Evolutionary conservation across 2,329 filamentous ascomycete genomes (phyloP), one percentile per base, ranked within the genome.

Genomic region (Seiridium cupressi): DNA sequence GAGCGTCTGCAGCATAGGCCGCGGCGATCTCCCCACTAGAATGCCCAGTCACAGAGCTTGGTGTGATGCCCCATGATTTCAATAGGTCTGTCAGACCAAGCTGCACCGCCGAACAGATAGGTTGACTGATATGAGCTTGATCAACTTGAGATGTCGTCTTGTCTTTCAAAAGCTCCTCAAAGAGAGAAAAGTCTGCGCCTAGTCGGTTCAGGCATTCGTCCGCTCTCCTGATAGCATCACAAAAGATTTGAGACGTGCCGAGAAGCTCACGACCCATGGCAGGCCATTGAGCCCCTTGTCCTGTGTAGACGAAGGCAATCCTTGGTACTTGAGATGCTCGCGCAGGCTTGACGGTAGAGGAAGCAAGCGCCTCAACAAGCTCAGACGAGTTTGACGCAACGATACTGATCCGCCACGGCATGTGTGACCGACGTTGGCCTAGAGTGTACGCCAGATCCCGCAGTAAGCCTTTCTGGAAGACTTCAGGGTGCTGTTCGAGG

Each of bases 61-160:
- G 68, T 3, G 55, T 61, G 42, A 76, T 65, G 0, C 68, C 68
- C 65, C 68, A 70, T 3, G 64, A 62, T n/a, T 60, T 60, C 8
- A 80, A 66, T 4, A 79, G 66, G 4, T 76, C 70, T 0, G 76
- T 71, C 4, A 80, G 61, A 8, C 66, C 74, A n/a, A 81, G 69
- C 62, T 81, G 78, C 2, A 81, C 57, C 0, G 77, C 76, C 3
- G 75, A 77, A 55, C 72, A 77, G 5, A 74, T 57, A 3, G 77
- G 72, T 59, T 77, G 74, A 26, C 69, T 68, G 34, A 74, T 62
- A 44, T 67, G 63, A 13, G 68, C 66, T 40, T 71, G 58, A 11
- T 65, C 63, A 13, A 73, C 58, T 11, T 61, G 63, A 13, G 66
- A 65, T 8, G 63, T 58, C n/a, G 65, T 58, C 51, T 66, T 60